These are phyloP conservation scores for Monosporozyma aerobia DNA, from an alignment of 805 yeast genomes.

Conservation along the genomic window DNA sequence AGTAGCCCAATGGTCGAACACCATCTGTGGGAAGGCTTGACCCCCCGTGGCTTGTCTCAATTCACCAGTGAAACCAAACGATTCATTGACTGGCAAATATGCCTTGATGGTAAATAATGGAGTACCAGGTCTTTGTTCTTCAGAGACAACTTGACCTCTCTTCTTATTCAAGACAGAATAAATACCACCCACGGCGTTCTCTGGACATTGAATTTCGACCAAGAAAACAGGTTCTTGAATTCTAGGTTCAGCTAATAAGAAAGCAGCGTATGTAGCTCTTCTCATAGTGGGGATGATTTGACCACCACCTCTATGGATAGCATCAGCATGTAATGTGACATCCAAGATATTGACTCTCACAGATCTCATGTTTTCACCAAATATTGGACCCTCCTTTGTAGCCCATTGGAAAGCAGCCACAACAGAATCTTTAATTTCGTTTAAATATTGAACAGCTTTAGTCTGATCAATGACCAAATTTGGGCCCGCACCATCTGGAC, in stretches of 20 bases:
- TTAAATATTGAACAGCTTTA: slow-evolving; percentile 98
- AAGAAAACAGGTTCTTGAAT: slow-evolving; percentile 98
- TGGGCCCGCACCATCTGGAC: slow-evolving; percentile 99
- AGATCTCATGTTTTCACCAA: slow-evolving; percentile 94
- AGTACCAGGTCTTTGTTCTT: slow-evolving; percentile 99
- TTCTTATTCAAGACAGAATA: slow-evolving; percentile 97
- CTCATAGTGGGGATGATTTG: slow-evolving; percentile 99
- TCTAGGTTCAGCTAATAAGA: slow-evolving; percentile 96
- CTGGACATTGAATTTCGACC: slow-evolving; percentile 99
- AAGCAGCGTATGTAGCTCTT: slow-evolving; percentile 97
- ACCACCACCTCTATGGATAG: slow-evolving; percentile 99
- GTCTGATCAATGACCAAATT: slow-evolving; percentile 98
- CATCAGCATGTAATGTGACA: slow-evolving; percentile 99
- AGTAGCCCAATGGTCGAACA: slow-evolving; percentile 96
- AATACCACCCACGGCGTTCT: slow-evolving; percentile 98
- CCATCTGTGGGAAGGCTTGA: slow-evolving; percentile 99
- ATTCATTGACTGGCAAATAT: slow-evolving; percentile 98
- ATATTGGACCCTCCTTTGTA: slow-evolving; percentile 97
- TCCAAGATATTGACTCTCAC: slow-evolving; percentile 96
- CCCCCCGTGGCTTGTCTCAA: slow-evolving; percentile 99
- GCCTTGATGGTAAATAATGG: slow-evolving; percentile 99
- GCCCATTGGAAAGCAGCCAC: slow-evolving; percentile 99
- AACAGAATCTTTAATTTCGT: slow-evolving; percentile 98
- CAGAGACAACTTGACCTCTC: slow-evolving; percentile 99
- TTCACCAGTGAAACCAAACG: slow-evolving; percentile 99